Evolutionary conservation across 306 rosid species (phyloP).

Genomic region (Glycine soja): DNA sequence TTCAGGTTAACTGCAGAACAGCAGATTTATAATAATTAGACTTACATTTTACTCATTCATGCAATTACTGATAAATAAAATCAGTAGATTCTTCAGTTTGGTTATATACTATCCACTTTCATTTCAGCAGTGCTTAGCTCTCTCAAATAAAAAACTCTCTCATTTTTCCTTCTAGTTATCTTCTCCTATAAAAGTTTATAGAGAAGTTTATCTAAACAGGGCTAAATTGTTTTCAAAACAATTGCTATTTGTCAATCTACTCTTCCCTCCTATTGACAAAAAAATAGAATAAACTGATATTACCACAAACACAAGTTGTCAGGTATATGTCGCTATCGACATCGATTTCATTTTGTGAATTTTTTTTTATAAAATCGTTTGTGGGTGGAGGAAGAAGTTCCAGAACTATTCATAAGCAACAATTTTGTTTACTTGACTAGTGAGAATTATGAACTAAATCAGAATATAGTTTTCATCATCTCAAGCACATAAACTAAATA

Average conservation of each 20-base stretch:
- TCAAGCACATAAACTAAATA: slow-evolving; percentile 14
- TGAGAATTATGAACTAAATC: slow-evolving; percentile 30
- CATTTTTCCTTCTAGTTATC: background rate
- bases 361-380: background rate
- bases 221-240: background rate
- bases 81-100: slow-evolving; percentile 13
- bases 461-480: slow-evolving; percentile 21
- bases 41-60: slow-evolving; percentile 1
- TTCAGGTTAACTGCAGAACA: background rate
- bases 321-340: slow-evolving; percentile 23
- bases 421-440: background rate
- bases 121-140: background rate
- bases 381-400: slow-evolving; percentile 27
- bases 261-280: background rate
- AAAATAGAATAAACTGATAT: background rate
- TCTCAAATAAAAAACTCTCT: background rate
- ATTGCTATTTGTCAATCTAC: background rate
- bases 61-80: slow-evolving; percentile 22
- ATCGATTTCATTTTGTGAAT: slow-evolving; percentile 6
- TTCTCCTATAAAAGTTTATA: too few species aligned
- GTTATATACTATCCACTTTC: background rate
- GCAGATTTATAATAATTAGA: slow-evolving; percentile 21
- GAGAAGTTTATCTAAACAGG: background rate
- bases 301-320: slow-evolving; percentile 27
- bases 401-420: background rate